phyloP scores from a whole-genome alignment of 371 early-diverging fungal species.

The Apophysomyces trapeziformis region DNA sequence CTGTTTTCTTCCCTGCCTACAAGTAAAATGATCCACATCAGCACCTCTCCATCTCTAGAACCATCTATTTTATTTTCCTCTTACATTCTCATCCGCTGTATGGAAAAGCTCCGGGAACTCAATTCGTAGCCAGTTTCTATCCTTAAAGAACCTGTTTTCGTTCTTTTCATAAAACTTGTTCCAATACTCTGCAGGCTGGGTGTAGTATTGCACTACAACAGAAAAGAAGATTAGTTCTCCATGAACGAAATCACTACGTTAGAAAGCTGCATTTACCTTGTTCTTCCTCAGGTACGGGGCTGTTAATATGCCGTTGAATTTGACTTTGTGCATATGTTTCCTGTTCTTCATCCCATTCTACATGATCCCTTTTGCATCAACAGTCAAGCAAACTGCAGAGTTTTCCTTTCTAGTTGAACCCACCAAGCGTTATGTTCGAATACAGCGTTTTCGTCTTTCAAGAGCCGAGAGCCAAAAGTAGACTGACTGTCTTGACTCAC shows the following conservation, averaged over 20 bases:
- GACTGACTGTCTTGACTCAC: conserved; percentile 19
- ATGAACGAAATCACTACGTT: no score
- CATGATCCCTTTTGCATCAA: conserved; percentile 71
- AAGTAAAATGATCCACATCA: not conserved
- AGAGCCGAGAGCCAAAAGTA: conserved; percentile 70
- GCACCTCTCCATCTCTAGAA: not conserved
- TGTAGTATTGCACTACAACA: conserved; percentile 45
- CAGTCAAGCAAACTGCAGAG: not conserved
- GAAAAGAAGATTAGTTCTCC: not conserved
- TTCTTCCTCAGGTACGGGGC: conserved; percentile 53
- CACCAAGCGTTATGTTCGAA: conserved; percentile 84
- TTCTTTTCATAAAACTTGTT: conserved; percentile 91
- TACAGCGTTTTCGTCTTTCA: conserved; percentile 64
- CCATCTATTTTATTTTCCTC: not conserved
- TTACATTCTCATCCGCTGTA: conserved; percentile 38
- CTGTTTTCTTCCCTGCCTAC: conserved; percentile 50
- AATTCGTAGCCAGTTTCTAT: conserved; percentile 90
- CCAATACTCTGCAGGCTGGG: conserved; percentile 52
- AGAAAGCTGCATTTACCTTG: conserved; percentile 33
- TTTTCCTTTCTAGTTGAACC: not conserved
- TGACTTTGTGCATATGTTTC: conserved; percentile 55
- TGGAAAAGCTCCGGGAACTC: conserved; percentile 87
- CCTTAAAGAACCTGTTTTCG: conserved; percentile 93
- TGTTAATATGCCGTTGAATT: conserved; percentile 36
- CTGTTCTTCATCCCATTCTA: conserved; percentile 79